These are phyloP conservation scores for Salix purpurea DNA, from an alignment of 345 rosid genomes.

Conservation along the genomic window DNA sequence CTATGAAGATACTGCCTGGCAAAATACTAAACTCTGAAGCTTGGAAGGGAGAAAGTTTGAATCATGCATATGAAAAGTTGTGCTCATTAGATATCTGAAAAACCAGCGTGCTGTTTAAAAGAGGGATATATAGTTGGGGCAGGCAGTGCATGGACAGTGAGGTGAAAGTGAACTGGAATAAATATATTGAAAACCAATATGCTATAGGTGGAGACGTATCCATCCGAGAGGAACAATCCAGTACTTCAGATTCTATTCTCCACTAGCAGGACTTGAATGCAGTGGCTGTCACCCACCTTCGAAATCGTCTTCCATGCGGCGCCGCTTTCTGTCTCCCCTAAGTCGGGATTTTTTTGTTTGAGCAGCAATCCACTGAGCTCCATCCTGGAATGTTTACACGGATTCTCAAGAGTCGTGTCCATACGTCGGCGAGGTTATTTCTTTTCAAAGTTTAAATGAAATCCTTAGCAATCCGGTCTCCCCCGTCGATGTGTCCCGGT, in stretches of 20 bases:
- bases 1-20: background rate
- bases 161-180: background rate
- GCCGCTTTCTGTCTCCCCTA: background rate
- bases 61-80: background rate
- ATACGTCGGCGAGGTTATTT: no score
- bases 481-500: slow-evolving; percentile 72
- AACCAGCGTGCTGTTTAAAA: background rate
- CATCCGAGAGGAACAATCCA: background rate
- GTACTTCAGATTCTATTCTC: background rate
- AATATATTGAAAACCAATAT: no score
- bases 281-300: no score
- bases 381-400: no score
- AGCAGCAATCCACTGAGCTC: background rate
- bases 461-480: no score
- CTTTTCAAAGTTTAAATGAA: no score
- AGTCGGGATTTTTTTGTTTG: background rate
- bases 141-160: background rate
- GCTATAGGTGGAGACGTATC: background rate
- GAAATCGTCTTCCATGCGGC: no score
- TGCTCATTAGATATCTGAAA: background rate
- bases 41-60: background rate
- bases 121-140: background rate
- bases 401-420: no score
- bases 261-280: background rate
- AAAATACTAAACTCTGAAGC: background rate